Conservation (phyloP, 1,284 basidiomycete genomes). For the Ustilago curta region DNA sequence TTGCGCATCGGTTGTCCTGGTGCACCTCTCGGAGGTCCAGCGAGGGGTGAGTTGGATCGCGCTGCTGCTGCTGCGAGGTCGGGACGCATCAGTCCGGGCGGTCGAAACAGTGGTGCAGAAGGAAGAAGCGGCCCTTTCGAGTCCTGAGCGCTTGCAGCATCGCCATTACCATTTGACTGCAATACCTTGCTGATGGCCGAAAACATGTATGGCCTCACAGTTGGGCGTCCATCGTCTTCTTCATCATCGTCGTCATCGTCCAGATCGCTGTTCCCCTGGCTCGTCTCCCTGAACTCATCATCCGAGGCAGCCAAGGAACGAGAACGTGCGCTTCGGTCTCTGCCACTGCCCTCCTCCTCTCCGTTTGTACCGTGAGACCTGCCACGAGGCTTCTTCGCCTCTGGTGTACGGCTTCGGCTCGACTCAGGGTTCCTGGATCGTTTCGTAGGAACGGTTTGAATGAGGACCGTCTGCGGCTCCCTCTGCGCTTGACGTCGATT, state of each 20-base stretch:
- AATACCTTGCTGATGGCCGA: constrained; percentile 46
- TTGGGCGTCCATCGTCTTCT: constrained; percentile 16
- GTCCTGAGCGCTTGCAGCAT: constrained; percentile 11
- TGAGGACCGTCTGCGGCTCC: constrained; percentile 45
- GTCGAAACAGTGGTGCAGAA: constrained; percentile 32
- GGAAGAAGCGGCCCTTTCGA: constrained; percentile 37
- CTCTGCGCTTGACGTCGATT: constrained; percentile 58
- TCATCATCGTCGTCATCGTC: constrained; percentile 28
- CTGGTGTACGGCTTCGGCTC: constrained; percentile 47
- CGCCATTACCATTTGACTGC: constrained; percentile 34
- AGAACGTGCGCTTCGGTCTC: constrained; percentile 29
- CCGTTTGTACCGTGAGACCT: constrained; percentile 11
- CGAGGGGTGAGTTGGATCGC: constrained; percentile 49
- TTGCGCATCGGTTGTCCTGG: constrained; percentile 64
- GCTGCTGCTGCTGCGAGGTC: constrained; percentile 44
- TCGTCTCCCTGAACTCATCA: constrained; percentile 28
- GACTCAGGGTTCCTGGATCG: constrained; percentile 40
- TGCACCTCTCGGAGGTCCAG: constrained; percentile 47
- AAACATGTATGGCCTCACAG: constrained; percentile 43
- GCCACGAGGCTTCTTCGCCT: constrained; percentile 41
- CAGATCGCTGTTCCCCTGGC: constrained; percentile 36
- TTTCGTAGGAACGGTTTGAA: constrained; percentile 30
- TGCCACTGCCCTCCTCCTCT: constrained; percentile 40
- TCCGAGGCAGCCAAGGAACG: constrained; percentile 36
- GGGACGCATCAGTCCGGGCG: constrained; percentile 29